Base-by-base conservation (phyloP, 1,139 yeast species). In the Candida sojae region DNA sequence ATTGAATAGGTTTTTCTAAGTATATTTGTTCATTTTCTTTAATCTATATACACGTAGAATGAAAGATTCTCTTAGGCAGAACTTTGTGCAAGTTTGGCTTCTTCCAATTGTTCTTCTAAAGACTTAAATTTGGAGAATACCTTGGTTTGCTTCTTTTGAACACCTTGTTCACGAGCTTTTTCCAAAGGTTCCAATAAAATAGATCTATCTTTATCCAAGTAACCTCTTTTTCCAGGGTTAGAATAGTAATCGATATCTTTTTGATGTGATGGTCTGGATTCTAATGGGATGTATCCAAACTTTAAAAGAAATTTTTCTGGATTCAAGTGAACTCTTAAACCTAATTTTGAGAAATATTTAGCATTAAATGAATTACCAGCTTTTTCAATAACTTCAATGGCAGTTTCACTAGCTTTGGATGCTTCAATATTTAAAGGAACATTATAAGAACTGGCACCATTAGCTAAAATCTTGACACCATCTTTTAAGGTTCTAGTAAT, bases 201-300 rank as follows among this genome's bases (percentile, higher is more conserved):
- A 21, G 71, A 62, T 21, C 64, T 63, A 53, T 74, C 70, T 49
- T 74, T 61, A 57, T 71, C 67, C 58, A 92, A 71, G 63, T 89
- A 92, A 3, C 99, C 98, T 55, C 91, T 80, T 62, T 83, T 84
- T 35, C 77, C 84, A 6, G 80, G 79, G 63, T 82, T 79, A 42
- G 93, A 81, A 69, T 93, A 93, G 67, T 77, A 90, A 53, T 81
- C 83, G 52, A 93, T 84, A 60, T 87, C 91, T 70, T 89, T 86
- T 68, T 89, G 82, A 57, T 82, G 84, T 7, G 86, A 86, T 25
- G 99, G 99, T 67, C 92, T 82, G 4, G 98, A 95, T 46, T 83
- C 84, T 54, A 90, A 68, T 29, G 98, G 98, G 25, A 92, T 70
- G 55, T 91, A 82, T 21, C 95, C 96, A 61, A 82, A 84, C 57